Conservation (phyloP, 1,284 basidiomycete genomes). For the Ceratorhiza oryzae-sativae region DNA sequence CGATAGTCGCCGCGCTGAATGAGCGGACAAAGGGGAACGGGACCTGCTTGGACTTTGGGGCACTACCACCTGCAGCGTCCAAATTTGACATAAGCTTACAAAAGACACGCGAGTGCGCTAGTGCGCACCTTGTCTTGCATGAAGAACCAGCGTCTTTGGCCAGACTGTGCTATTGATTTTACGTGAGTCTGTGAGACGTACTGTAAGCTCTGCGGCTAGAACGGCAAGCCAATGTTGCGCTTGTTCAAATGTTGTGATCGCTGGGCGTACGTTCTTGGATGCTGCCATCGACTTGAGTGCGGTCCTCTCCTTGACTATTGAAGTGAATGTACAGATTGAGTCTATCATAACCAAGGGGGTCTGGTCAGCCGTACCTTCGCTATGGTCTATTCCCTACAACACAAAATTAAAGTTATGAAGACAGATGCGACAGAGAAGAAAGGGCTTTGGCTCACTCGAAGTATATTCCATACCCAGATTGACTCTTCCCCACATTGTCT, state of each 20-base stretch:
- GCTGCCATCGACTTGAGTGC: slow-evolving; percentile 91
- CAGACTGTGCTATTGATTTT: slow-evolving; percentile 77
- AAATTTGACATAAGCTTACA: slow-evolving; percentile 37
- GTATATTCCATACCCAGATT: slow-evolving; percentile 88
- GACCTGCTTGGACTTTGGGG: slow-evolving; percentile 76
- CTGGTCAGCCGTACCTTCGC: slow-evolving; percentile 68
- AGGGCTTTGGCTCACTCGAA: slow-evolving; percentile 54
- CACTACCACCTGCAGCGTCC: slow-evolving; percentile 64
- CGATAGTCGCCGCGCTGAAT: slow-evolving; percentile 78
- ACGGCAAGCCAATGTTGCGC: slow-evolving; percentile 91
- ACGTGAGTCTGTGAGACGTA: slow-evolving; percentile 85
- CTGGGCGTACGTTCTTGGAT: slow-evolving; percentile 85
- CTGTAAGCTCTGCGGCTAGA: slow-evolving; percentile 85
- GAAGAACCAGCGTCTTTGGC: slow-evolving; percentile 90
- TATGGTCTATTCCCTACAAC: slow-evolving; percentile 83
- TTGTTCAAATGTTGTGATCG: slow-evolving; percentile 74
- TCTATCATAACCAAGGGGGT: not conserved
- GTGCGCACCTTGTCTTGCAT: slow-evolving; percentile 68
- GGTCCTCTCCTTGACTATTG: slow-evolving; percentile 85
- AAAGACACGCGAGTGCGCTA: too few relatives aligned
- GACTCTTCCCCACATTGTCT: slow-evolving; percentile 82
- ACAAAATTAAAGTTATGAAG: not conserved
- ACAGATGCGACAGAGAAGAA: not conserved
- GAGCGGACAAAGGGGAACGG: slow-evolving; percentile 81
- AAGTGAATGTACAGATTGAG: not conserved